Conservation (phyloP, 306 rosid genomes). For the Castanea mollissima region DNA sequence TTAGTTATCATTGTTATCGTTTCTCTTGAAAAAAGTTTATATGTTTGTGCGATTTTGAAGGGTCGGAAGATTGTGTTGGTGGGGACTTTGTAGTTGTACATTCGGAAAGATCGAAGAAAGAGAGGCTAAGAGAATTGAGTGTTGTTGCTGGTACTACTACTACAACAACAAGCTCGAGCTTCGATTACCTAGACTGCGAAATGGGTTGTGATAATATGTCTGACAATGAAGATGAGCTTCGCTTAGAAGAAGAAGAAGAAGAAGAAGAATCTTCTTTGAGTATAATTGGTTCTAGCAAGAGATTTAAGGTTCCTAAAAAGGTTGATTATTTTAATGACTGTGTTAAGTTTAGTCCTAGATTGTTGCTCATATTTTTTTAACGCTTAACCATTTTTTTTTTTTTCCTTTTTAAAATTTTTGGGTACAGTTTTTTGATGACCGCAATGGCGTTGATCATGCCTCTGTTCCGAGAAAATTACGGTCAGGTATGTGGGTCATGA, state of each 20-base stretch:
- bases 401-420: not conserved
- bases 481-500: conserved; percentile 51
- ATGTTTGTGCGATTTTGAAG: conserved; percentile 16
- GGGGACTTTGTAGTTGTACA: conserved; percentile 30
- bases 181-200: conserved; percentile 15
- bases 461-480: conserved; percentile 79
- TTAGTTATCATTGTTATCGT: conserved; percentile 14
- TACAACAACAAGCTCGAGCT: conserved; percentile 26
- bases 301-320: conserved; percentile 48
- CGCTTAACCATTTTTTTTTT: too few species aligned
- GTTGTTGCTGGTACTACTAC: conserved; percentile 21
- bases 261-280: conserved; percentile 14
- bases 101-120: conserved; percentile 59
- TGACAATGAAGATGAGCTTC: conserved; percentile 38
- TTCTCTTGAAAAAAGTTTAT: not conserved
- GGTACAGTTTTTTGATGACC: conserved; percentile 38
- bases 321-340: conserved; percentile 16
- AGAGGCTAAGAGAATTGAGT: conserved; percentile 53
- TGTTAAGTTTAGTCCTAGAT: not conserved
- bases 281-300: conserved; percentile 26
- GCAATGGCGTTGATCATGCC: conserved; percentile 57
- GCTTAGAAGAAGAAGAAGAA: not conserved
- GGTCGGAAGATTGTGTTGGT: conserved; percentile 12
- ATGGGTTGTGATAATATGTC: conserved; percentile 46
- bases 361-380: too few species aligned